These are phyloP conservation scores for Lodderomyces jiufengensis DNA, from an alignment of 1,139 yeast species.

Conservation along the genomic window DNA sequence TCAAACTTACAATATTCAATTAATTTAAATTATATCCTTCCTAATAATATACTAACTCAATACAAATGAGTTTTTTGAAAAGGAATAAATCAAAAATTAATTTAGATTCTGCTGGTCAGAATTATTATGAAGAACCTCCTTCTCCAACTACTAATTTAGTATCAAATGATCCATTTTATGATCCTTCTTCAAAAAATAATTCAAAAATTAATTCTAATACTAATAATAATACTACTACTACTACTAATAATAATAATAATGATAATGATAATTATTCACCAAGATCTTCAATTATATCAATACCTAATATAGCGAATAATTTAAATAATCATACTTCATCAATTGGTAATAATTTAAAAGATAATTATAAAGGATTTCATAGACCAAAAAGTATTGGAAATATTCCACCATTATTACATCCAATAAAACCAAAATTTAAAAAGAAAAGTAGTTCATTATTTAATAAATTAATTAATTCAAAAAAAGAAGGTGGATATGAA, in stretches of 20 bases:
- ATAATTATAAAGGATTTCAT: conserved; percentile 50
- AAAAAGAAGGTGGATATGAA: conserved; percentile 30
- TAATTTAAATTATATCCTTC: too few relatives aligned
- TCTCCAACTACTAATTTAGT: conserved; percentile 13
- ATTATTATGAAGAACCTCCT: conserved; percentile 11
- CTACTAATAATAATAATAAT: conserved; percentile 1
- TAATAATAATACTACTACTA: background rate
- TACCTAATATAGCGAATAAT: conserved; percentile 13
- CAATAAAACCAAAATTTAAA: conserved; percentile 47
- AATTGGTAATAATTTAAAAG: too few relatives aligned
- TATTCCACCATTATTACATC: conserved; percentile 49
- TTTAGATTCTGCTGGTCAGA: conserved; percentile 15
- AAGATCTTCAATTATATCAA: conserved; percentile 20
- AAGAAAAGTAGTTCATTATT: conserved; percentile 43
- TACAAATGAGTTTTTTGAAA: conserved; percentile 30
- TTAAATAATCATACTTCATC: conserved; percentile 4
- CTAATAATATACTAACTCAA: too few relatives aligned
- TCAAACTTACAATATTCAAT: too few relatives aligned
- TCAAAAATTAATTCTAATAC: too few relatives aligned
- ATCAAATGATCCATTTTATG: conserved; percentile 5
- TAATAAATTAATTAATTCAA: conserved; percentile 47
- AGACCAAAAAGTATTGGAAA: conserved; percentile 27
- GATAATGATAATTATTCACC: conserved; percentile 22
- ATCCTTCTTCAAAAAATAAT: background rate
- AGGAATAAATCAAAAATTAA: conserved; percentile 26